These are phyloP conservation scores for Boletus sensibilis DNA, from an alignment of 768 basidiomycete species.

Conservation along the genomic window DNA sequence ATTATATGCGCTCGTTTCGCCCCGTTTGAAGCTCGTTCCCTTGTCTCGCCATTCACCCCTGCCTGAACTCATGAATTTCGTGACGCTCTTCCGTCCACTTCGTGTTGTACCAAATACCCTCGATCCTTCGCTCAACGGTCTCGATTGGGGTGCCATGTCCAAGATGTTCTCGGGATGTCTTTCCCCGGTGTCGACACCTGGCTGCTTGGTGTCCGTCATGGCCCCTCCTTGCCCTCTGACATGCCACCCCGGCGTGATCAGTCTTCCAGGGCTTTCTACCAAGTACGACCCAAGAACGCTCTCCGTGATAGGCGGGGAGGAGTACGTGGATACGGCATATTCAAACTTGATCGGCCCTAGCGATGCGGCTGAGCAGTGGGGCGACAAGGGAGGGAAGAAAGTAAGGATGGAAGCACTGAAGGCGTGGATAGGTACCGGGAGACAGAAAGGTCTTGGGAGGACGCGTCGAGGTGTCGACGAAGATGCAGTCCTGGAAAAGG, in stretches of 20 bases:
- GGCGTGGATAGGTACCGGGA: constrained; percentile 39
- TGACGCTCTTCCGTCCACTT: constrained; percentile 76
- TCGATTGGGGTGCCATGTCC: constrained; percentile 76
- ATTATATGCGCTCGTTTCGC: neutral
- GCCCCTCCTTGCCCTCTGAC: constrained; percentile 25
- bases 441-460: constrained; percentile 37
- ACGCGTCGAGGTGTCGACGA: constrained; percentile 23
- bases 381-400: constrained; percentile 44
- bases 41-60: constrained; percentile 85
- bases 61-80: constrained; percentile 80
- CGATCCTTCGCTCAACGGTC: constrained; percentile 44
- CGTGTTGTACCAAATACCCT: constrained; percentile 80
- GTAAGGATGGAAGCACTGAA: constrained; percentile 46
- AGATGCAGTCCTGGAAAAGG: neutral
- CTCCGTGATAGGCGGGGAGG: constrained; percentile 11
- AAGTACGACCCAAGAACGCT: neutral
- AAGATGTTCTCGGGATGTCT: constrained; percentile 66
- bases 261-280: constrained; percentile 25
- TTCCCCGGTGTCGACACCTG: constrained; percentile 7
- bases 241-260: constrained; percentile 3
- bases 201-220: constrained; percentile 16
- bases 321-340: constrained; percentile 49
- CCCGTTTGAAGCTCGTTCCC: constrained; percentile 61
- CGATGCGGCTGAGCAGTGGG: constrained; percentile 56
- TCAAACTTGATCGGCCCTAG: constrained; percentile 64